Evolutionary conservation across 75 land plant genomes (phyloP).

Genomic region (Pinus taeda): DNA sequence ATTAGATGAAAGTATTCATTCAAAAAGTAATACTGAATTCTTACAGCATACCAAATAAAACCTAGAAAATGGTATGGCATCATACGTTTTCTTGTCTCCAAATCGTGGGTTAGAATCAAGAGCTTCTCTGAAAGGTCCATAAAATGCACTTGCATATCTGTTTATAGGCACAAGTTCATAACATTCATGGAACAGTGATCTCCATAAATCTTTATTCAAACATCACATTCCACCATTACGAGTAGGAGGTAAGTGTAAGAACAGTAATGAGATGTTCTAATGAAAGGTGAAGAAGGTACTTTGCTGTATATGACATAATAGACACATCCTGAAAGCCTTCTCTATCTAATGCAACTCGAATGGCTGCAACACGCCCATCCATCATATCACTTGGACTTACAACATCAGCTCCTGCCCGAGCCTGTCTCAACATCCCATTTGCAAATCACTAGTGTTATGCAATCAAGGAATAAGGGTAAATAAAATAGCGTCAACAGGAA

Average conservation of each 20-base stretch:
- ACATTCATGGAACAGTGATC: neutral
- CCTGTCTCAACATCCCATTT: slow-evolving; percentile 37
- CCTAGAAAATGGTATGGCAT: neutral
- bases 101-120: slow-evolving; percentile 97
- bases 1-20: neutral
- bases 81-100: slow-evolving; percentile 99
- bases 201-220: slow-evolving; percentile 1
- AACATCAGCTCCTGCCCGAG: slow-evolving; percentile 97
- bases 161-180: neutral
- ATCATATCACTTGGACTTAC: slow-evolving; percentile 99
- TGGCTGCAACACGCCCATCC: slow-evolving; percentile 99
- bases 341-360: slow-evolving; percentile 84
- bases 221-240: neutral
- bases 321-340: slow-evolving; percentile 91
- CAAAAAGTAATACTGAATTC: neutral
- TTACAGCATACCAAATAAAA: neutral
- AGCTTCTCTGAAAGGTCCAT: slow-evolving; percentile 99
- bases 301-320: slow-evolving; percentile 96
- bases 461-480: neutral
- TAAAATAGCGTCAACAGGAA: neutral
- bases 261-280: neutral
- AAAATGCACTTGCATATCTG: slow-evolving; percentile 99
- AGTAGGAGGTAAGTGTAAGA: neutral
- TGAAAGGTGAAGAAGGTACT: slow-evolving; percentile 38
- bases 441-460: neutral